Evolutionary conservation across 2,329 filamentous ascomycete genomes (phyloP).

Genomic region (Neofusicoccum ribis): DNA sequence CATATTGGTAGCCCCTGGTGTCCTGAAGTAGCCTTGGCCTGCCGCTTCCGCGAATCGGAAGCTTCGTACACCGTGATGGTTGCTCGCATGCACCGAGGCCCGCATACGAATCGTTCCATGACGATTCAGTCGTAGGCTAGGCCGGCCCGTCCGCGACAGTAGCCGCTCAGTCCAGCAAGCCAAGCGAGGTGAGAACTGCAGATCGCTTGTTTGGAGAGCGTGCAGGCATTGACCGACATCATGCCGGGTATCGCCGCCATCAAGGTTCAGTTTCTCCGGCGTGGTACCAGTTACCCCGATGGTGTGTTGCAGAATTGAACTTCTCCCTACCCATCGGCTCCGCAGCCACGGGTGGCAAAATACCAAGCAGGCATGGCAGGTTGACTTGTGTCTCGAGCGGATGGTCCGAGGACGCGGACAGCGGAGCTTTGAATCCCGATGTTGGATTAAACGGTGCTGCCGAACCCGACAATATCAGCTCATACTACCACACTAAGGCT

Average conservation of each 20-base stretch:
- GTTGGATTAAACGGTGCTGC: too few relatives aligned
- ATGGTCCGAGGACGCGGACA: too few relatives aligned
- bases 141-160: background rate
- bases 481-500: too few relatives aligned
- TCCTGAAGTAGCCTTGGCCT: background rate
- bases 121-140: background rate
- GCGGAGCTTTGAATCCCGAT: too few relatives aligned
- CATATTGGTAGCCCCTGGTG: too few relatives aligned
- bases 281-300: background rate
- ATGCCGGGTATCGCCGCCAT: background rate
- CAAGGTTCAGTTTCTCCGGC: constrained; percentile 1
- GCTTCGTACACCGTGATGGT: background rate
- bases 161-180: background rate
- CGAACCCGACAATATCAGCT: too few relatives aligned
- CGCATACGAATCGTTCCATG: background rate
- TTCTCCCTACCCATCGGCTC: background rate
- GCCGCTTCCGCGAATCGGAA: background rate
- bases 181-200: background rate
- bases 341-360: background rate
- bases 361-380: too few relatives aligned
- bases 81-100: background rate
- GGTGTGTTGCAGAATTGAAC: background rate
- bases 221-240: background rate
- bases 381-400: too few relatives aligned
- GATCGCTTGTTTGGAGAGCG: background rate